Evolutionary conservation across 2,329 filamentous ascomycete species (phyloP).

Genomic region (Penicillium paneum): DNA sequence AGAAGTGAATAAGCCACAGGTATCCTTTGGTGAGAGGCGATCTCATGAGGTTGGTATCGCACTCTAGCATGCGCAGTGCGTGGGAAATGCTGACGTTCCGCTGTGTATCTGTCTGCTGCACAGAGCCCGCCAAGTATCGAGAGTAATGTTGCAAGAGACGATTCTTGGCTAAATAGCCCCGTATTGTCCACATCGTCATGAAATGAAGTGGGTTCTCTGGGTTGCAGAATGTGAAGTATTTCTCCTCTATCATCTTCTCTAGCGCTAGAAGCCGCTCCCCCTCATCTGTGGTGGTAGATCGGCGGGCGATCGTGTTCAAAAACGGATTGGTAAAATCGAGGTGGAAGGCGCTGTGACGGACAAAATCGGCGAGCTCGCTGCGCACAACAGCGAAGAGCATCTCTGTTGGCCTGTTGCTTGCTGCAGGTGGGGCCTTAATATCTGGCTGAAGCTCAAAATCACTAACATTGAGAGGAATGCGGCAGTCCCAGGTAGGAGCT

Average conservation of each 20-base stretch:
- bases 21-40: not conserved
- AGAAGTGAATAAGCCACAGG: not conserved
- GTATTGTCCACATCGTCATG: not conserved
- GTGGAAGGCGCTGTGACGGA: not conserved
- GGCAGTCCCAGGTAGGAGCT: not conserved
- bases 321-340: not conserved
- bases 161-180: not conserved
- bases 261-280: not conserved
- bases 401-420: not conserved
- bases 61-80: not conserved
- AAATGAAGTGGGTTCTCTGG: not conserved
- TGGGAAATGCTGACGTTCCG: not conserved
- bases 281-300: not conserved
- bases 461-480: not conserved
- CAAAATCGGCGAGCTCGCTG: not conserved
- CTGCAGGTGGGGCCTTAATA: not conserved
- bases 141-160: not conserved
- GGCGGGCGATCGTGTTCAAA: not conserved
- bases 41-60: not conserved
- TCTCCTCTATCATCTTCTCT: not conserved
- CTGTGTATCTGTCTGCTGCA: not conserved
- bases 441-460: not conserved
- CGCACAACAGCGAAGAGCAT: not conserved
- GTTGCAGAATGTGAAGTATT: not conserved
- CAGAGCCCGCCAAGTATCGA: not conserved